Conservation (phyloP, 805 yeast genomes). For the Ogataea parapolymorpha region DNA sequence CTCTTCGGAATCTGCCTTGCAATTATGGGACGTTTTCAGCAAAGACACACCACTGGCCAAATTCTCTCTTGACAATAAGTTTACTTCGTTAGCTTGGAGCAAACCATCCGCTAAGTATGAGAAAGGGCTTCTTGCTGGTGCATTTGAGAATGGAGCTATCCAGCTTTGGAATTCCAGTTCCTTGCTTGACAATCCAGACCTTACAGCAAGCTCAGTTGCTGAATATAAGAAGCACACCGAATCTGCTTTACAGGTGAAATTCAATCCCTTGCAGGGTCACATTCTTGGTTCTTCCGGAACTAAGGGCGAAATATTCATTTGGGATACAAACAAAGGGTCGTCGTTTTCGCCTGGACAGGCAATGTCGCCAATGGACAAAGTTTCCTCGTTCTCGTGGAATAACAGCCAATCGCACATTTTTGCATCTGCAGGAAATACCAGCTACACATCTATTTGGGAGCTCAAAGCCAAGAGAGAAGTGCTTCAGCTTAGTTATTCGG, state of each 20-base stretch:
- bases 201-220: conserved; percentile 46
- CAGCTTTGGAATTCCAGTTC: conserved; percentile 71
- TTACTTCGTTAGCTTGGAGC: conserved; percentile 86
- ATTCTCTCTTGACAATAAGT: conserved; percentile 52
- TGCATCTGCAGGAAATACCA: conserved; percentile 84
- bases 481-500: conserved; percentile 72
- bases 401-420: conserved; percentile 76
- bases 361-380: conserved; percentile 76
- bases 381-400: conserved; percentile 87
- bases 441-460: conserved; percentile 93
- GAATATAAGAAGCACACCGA: conserved; percentile 60
- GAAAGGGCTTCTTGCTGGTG: conserved; percentile 73
- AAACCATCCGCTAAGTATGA: conserved; percentile 46
- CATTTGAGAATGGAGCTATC: conserved; percentile 76
- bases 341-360: conserved; percentile 68
- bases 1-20: conserved; percentile 72
- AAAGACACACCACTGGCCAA: conserved; percentile 42
- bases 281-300: conserved; percentile 83
- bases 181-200: conserved; percentile 40
- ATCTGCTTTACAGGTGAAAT: conserved; percentile 67
- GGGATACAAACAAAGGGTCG: conserved; percentile 76
- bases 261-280: conserved; percentile 70
- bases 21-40: conserved; percentile 69
- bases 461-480: conserved; percentile 84
- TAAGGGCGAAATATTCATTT: conserved; percentile 83